These are phyloP conservation scores for Aegilops umbellulata DNA, from an alignment of 176 grass and related monocot species.

Conservation along the genomic window DNA sequence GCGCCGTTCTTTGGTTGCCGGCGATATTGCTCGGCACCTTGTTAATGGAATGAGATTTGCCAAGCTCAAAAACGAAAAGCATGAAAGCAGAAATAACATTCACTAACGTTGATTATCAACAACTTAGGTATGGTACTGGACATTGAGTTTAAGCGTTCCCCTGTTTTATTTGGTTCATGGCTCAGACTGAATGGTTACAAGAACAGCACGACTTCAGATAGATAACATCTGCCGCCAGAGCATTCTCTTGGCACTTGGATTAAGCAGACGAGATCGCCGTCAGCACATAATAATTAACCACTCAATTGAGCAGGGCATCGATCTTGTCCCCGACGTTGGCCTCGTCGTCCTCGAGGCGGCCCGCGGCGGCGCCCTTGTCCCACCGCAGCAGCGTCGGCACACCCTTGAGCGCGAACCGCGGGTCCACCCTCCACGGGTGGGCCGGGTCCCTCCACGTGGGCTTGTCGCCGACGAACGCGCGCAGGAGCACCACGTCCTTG, in stretches of 20 bases:
- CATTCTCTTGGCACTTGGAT: not conserved
- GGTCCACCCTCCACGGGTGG: conserved; percentile 81
- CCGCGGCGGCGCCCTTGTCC: conserved; percentile 59
- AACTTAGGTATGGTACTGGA: no score
- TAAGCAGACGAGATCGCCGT: not conserved
- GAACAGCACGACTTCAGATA: not conserved
- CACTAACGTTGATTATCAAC: no score
- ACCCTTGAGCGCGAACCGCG: conserved; percentile 62
- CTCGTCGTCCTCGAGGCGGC: conserved; percentile 69
- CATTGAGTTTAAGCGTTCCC: no score
- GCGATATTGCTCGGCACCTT: no score
- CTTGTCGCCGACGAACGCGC: conserved; percentile 82
- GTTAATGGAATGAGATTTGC: no score
- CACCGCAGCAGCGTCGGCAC: conserved; percentile 86
- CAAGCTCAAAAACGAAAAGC: no score
- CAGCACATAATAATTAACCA: not conserved
- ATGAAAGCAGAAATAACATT: no score
- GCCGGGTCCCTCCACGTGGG: conserved; percentile 66
- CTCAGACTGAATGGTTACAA: not conserved
- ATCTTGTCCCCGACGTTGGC: conserved; percentile 61
- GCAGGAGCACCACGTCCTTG: conserved; percentile 61
- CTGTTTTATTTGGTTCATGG: not conserved
- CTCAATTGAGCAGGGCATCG: conserved; percentile 31
- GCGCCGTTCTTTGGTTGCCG: no score
- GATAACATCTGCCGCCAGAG: not conserved